Evolutionary conservation across 257 asterid species (phyloP), one percentile per base, ranked within the genome.

Genomic region (Forsythia suspensa): DNA sequence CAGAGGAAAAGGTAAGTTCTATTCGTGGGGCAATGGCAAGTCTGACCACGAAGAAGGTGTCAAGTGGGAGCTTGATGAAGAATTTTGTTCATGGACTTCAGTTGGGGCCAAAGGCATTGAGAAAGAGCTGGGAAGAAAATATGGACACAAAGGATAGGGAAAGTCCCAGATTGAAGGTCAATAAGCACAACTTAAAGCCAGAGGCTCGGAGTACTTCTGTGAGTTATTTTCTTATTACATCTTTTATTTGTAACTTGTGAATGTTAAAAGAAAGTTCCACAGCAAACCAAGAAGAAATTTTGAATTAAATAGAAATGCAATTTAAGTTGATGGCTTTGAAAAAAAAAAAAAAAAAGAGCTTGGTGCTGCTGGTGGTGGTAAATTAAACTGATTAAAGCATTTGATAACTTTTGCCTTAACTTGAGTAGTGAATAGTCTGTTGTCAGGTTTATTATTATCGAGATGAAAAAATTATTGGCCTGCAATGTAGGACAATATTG

Each of bases 41-140:
- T 78, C 82, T 87, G 2, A 80, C 78, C 21, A 84, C 82, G 15
- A 95, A 89, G 84, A 90, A 82, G 87, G 66, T 85, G 37, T 46
- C 84, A 8, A 67, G 84, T 36, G 92, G 92, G 82, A 87, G 81
- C 80, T 82, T 84, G 73, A 81, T 87, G 86, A 93, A 88, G 87
- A 92, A 88, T 88, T 80, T 87, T 80, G 90, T 89, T 80, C 92
- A 84, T 29, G 97, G 92, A 55, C 82, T 96, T 65, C 96, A 94
- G 12, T 78, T 92, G 81, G 99, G 97, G 44, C 95, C 98, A 18
- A 96, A 92, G 86, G 90, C 97, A 38, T 84, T 96, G 90, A 92
- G 99, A 70, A 96, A 89, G 90, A 96, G 98, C 86, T 96, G 99
- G 99, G 98, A 96, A 89, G 98, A 97, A 80, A 90, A 89, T 85